phyloP scores from a whole-genome alignment of 1,139 yeast species.

The Yamadazyma sp. region DNA sequence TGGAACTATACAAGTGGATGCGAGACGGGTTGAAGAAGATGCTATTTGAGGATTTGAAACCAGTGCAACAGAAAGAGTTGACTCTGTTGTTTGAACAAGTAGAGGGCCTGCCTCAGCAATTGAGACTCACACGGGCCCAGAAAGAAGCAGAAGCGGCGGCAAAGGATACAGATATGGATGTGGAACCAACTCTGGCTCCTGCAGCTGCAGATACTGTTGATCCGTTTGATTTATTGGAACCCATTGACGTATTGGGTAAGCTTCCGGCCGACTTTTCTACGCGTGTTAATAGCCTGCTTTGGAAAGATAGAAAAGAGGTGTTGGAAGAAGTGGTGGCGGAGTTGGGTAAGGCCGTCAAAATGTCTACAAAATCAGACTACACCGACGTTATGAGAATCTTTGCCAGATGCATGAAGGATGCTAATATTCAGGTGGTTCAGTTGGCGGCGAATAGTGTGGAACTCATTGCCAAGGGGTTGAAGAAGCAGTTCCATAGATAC shows the following conservation, averaged over 20 bases:
- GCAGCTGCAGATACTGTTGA: constrained; percentile 24
- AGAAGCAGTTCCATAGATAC: constrained; percentile 55
- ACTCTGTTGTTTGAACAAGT: constrained; percentile 66
- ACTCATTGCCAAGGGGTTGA: constrained; percentile 65
- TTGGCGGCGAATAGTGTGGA: constrained; percentile 72
- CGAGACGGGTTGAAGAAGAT: constrained; percentile 63
- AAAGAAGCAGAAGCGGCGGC: constrained; percentile 20
- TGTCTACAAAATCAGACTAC: constrained; percentile 52
- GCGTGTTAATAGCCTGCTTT: constrained; percentile 61
- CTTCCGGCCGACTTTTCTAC: constrained; percentile 63
- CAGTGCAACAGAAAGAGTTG: constrained; percentile 89
- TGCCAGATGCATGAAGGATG: constrained; percentile 82
- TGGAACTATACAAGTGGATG: constrained; percentile 75
- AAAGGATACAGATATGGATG: constrained; percentile 9
- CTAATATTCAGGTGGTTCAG: constrained; percentile 84
- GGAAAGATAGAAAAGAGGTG: constrained; percentile 93
- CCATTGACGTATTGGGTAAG: constrained; percentile 59
- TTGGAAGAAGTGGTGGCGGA: constrained; percentile 64
- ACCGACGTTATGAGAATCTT: constrained; percentile 56
- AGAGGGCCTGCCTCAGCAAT: constrained; percentile 49
- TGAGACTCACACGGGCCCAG: constrained; percentile 57
- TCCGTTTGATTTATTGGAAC: constrained; percentile 41
- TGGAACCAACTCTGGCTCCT: constrained; percentile 8
- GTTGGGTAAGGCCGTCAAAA: constrained; percentile 51
- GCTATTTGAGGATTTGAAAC: constrained; percentile 73